Evolutionary conservation across 495 filamentous ascomycete species (phyloP).

Genomic region (Penicillium taxi): DNA sequence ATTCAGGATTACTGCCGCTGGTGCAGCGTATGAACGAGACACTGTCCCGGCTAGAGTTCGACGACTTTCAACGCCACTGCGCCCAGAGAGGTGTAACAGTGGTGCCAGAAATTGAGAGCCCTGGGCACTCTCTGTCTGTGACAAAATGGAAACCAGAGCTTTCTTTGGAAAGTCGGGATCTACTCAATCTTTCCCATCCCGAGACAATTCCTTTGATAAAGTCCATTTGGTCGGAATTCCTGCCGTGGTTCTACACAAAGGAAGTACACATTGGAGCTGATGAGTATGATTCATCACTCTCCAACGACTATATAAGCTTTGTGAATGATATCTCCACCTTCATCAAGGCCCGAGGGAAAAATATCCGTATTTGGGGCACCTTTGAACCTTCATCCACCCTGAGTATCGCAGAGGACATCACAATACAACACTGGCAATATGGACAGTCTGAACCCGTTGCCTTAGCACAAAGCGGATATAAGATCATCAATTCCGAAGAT

Average conservation of each 20-base stretch:
- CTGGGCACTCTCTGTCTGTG: slow-evolving; percentile 44
- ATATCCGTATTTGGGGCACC: slow-evolving; percentile 48
- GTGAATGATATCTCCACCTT: slow-evolving; percentile 47
- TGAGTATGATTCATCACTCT: slow-evolving; percentile 44
- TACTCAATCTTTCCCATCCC: slow-evolving; percentile 48
- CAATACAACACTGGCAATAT: slow-evolving; percentile 51
- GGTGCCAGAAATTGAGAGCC: slow-evolving; percentile 49
- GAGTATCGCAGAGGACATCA: slow-evolving; percentile 34
- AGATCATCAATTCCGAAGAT: slow-evolving; percentile 47
- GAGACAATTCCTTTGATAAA: slow-evolving; percentile 47
- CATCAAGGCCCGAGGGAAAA: slow-evolving; percentile 37
- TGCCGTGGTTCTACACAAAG: slow-evolving; percentile 50
- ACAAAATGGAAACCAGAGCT: slow-evolving; percentile 52
- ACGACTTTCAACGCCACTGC: slow-evolving; percentile 45
- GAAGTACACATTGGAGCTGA: slow-evolving; percentile 52
- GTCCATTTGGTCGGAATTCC: slow-evolving; percentile 47
- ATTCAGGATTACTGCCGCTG: slow-evolving; percentile 31
- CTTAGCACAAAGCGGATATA: slow-evolving; percentile 33
- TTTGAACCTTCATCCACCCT: slow-evolving; percentile 36
- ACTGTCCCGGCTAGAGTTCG: slow-evolving; percentile 38
- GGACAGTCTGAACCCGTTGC: slow-evolving; percentile 46
- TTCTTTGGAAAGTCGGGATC: slow-evolving; percentile 40
- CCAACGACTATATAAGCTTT: slow-evolving; percentile 46
- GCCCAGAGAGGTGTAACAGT: slow-evolving; percentile 45
- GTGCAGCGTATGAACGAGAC: slow-evolving; percentile 43